These are phyloP conservation scores for Trichoderma sp. DNA, from an alignment of 2,329 filamentous ascomycete genomes.

Conservation along the genomic window DNA sequence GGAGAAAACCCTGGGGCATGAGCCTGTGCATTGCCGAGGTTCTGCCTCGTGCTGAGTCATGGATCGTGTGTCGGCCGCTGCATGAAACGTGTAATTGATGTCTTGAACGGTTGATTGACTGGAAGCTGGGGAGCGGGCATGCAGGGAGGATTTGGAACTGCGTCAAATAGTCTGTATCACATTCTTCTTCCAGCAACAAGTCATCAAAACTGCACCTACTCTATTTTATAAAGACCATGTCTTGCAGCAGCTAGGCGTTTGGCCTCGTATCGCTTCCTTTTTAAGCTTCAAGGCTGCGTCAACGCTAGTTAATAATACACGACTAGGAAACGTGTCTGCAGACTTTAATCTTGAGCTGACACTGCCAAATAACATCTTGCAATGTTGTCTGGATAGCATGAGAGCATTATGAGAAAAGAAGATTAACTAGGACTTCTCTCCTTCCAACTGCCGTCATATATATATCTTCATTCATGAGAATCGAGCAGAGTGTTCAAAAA, in stretches of 20 bases:
- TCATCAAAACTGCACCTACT: not conserved
- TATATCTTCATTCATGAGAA: not conserved
- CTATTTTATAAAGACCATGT: not conserved
- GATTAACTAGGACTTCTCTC: not conserved
- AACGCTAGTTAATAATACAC: not conserved
- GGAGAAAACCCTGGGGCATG: slow-evolving; percentile 7
- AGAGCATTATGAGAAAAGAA: not conserved
- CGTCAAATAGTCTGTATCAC: not conserved
- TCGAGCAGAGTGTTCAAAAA: not conserved
- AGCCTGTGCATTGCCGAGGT: slow-evolving; percentile 11
- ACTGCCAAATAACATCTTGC: not conserved
- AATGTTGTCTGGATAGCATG: not conserved
- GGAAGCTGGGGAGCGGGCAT: not conserved
- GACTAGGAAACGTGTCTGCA: not conserved
- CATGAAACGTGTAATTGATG: not conserved
- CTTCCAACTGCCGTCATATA: not conserved
- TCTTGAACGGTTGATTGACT: not conserved
- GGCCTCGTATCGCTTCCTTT: not conserved
- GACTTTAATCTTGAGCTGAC: not conserved
- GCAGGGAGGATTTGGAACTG: not conserved
- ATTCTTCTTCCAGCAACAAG: not conserved
- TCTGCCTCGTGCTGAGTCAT: slow-evolving; percentile 21
- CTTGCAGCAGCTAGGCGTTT: not conserved
- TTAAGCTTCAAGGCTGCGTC: not conserved
- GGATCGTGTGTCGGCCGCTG: no score